A percentile compares a stretch with the other conserved stretches of the same genome.
These are phyloP conservation scores for Cetraspora pellucida DNA, from an alignment of 192 early-diverging fungal genomes.

Conservation along the genomic window DNA sequence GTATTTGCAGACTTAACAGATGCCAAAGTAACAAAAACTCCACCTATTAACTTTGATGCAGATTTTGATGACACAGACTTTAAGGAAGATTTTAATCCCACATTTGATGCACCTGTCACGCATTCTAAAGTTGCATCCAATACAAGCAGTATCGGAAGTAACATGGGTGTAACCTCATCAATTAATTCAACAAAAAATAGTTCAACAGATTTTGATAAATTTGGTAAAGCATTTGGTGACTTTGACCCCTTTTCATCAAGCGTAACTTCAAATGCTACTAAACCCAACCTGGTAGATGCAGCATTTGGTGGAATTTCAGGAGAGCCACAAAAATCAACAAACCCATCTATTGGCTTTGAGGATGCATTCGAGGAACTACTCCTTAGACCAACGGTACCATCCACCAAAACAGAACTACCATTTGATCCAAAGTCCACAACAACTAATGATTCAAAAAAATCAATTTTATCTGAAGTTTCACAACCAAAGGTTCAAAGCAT, in stretches of 20 bases:
- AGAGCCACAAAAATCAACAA: background rate
- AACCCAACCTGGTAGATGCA: conserved; percentile 26
- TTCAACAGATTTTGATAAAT: conserved; percentile 28
- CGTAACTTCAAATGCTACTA: background rate
- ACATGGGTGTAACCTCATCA: background rate
- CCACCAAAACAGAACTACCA: background rate
- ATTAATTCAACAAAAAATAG: background rate
- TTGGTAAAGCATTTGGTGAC: conserved; percentile 23
- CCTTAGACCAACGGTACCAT: background rate
- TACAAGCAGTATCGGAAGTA: background rate
- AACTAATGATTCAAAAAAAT: background rate
- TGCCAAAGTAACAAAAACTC: conserved; percentile 14
- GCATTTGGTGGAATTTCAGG: conserved; percentile 24
- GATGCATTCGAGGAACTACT: conserved; percentile 21
- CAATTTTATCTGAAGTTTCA: background rate
- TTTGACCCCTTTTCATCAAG: conserved; percentile 29
- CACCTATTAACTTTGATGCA: conserved; percentile 30
- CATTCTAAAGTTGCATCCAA: background rate
- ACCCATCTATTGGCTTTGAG: conserved; percentile 22
- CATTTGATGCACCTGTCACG: conserved; percentile 16
- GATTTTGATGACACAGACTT: conserved; percentile 23
- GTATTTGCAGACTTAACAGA: conserved; percentile 25
- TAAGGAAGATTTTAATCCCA: conserved; percentile 21
- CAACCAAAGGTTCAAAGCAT: background rate
- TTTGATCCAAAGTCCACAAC: background rate